Evolutionary conservation across 495 filamentous ascomycete species (phyloP).

Genomic region (Hypoxylon crocopeplum): DNA sequence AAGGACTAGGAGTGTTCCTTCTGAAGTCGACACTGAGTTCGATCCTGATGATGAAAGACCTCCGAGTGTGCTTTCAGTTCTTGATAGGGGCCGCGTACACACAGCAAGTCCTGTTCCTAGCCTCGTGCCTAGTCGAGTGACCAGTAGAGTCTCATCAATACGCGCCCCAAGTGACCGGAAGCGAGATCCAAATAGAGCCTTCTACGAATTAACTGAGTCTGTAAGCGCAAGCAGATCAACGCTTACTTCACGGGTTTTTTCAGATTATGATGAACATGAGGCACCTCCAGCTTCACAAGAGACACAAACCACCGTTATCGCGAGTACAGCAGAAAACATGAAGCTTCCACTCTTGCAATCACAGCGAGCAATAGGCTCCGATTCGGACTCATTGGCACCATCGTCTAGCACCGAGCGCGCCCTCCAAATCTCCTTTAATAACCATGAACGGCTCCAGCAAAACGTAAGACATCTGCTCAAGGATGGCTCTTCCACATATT

Average conservation of each 20-base stretch:
- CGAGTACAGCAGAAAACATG: slow-evolving; percentile 13
- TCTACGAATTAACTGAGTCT: slow-evolving; percentile 13
- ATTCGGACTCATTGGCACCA: slow-evolving; percentile 26
- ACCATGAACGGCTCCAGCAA: slow-evolving; percentile 7
- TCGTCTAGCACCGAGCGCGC: slow-evolving; percentile 37
- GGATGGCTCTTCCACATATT: neutral
- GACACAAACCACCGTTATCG: slow-evolving; percentile 41
- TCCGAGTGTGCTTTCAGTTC: slow-evolving; percentile 32
- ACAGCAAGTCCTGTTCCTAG: slow-evolving; percentile 26
- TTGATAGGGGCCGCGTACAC: slow-evolving; percentile 37
- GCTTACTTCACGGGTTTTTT: slow-evolving; percentile 39
- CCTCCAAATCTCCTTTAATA: slow-evolving; percentile 23
- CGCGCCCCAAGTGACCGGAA: neutral
- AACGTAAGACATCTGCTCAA: neutral
- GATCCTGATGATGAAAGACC: slow-evolving; percentile 36
- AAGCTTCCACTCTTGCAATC: slow-evolving; percentile 5
- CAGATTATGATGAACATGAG: slow-evolving; percentile 17
- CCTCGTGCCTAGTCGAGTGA: slow-evolving; percentile 20
- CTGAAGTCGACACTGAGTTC: slow-evolving; percentile 26
- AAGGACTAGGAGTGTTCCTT: slow-evolving; percentile 19
- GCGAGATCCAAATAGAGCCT: slow-evolving; percentile 2
- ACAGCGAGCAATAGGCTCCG: slow-evolving; percentile 2
- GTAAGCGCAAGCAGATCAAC: slow-evolving; percentile 29
- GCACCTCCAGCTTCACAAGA: slow-evolving; percentile 14
- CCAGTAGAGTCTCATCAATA: slow-evolving; percentile 12